A percentile compares a stretch with the other conserved stretches of the same genome.
Conservation (phyloP, 2,329 filamentous ascomycete genomes). For the Epichloe sylvatica region DNA sequence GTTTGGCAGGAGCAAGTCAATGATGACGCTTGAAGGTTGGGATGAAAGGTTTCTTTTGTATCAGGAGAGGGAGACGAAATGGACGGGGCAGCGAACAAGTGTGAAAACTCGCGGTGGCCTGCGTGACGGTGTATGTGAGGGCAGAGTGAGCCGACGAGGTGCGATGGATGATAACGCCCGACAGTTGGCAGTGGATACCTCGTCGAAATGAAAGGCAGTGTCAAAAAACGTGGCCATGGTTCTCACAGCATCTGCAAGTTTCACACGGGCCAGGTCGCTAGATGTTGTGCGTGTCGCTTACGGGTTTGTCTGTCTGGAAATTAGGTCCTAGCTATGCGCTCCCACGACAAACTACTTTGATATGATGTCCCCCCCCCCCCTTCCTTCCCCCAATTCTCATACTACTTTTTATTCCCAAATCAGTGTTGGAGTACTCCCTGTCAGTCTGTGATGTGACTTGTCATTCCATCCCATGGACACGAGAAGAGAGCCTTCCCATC, state of each 20-base stretch:
- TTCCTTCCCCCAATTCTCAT: background rate
- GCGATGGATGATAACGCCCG: background rate
- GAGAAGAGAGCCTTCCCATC: too few species aligned
- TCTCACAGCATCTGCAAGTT: background rate
- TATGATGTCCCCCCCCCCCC: accelerated
- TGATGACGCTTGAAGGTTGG: background rate
- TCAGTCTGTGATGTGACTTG: background rate
- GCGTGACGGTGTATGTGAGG: background rate
- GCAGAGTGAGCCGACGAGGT: background rate
- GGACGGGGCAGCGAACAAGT: background rate
- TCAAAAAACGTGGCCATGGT: background rate
- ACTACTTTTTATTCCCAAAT: background rate
- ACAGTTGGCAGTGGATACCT: constrained; percentile 1
- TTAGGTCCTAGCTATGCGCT: background rate
- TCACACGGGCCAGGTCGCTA: background rate
- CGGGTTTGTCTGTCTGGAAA: too few species aligned
- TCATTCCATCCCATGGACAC: background rate
- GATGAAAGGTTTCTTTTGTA: background rate
- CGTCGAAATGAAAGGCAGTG: background rate
- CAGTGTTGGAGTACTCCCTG: background rate
- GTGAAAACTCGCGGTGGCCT: background rate
- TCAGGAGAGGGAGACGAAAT: background rate
- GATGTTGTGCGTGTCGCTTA: background rate
- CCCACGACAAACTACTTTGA: background rate
- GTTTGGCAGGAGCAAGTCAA: background rate